Evolutionary conservation across 257 asterid genomes (phyloP).

Genomic region (Primulina eburnea): DNA sequence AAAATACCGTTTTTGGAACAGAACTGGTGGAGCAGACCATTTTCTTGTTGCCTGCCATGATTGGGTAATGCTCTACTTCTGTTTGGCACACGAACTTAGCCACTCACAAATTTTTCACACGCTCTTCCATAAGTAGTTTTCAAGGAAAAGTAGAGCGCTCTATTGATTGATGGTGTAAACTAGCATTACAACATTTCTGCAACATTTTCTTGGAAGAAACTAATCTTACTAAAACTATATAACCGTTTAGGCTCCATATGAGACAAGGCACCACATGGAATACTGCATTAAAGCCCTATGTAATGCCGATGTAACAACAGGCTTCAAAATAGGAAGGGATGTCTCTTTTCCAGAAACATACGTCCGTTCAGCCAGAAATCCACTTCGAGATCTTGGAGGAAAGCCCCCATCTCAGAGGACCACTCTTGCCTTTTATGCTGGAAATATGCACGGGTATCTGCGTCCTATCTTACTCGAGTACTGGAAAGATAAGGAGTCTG

Average conservation of each 20-base stretch:
- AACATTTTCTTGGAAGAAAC: neutral
- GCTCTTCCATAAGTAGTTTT: neutral
- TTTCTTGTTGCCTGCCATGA: constrained; percentile 95
- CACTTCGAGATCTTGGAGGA: constrained; percentile 81
- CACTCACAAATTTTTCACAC: neutral
- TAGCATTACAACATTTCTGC: neutral
- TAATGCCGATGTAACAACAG: constrained; percentile 73
- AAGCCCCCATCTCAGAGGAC: constrained; percentile 64
- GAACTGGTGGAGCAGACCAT: constrained; percentile 94
- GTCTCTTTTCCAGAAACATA: constrained; percentile 79
- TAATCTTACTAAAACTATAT: neutral
- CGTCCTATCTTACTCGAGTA: constrained; percentile 68
- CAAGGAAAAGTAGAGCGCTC: neutral
- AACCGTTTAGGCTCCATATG: constrained; percentile 69
- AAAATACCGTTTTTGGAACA: constrained; percentile 79
- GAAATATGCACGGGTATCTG: constrained; percentile 75
- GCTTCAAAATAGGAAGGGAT: constrained; percentile 82
- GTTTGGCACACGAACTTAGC: neutral
- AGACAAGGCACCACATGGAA: constrained; percentile 83
- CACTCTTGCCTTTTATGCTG: constrained; percentile 79
- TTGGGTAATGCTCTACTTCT: constrained; percentile 57
- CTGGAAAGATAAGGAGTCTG: constrained; percentile 67
- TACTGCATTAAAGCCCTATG: constrained; percentile 89
- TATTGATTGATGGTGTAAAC: neutral
- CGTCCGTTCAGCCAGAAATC: constrained; percentile 66